Percentiles rank a stretch among this genome's conserved stretches.
phyloP scores from a whole-genome alignment of 2,329 filamentous ascomycete genomes.

The Neoscytalidium dimidiatum region DNA sequence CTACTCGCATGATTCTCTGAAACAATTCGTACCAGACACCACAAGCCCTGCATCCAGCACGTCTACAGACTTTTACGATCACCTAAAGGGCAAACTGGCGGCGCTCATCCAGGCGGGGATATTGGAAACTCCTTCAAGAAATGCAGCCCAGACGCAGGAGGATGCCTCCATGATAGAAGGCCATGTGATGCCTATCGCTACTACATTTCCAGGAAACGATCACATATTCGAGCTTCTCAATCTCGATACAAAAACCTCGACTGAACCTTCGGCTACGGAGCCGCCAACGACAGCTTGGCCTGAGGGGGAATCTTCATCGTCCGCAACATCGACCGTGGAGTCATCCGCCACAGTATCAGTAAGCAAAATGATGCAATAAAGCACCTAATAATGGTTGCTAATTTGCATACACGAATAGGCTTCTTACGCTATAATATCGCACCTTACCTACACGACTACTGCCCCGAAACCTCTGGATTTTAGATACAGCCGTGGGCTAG shows the following conservation, averaged over 20 bases:
- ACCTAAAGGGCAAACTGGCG: not conserved
- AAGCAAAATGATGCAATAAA: not conserved
- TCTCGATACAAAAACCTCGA: not conserved
- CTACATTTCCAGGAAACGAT: not conserved
- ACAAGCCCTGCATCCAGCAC: not conserved
- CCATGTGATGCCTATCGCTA: not conserved
- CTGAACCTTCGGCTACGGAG: not conserved
- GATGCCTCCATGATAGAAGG: not conserved
- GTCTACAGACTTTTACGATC: not conserved
- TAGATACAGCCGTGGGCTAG: conserved; percentile 50
- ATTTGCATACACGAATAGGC: not conserved
- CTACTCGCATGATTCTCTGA: not conserved
- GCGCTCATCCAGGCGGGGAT: not conserved
- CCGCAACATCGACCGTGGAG: not conserved
- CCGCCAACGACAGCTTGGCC: not conserved
- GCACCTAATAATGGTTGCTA: not conserved
- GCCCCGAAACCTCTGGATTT: conserved; percentile 43
- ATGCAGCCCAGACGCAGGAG: not conserved
- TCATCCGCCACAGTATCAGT: not conserved
- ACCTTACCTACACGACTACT: conserved; percentile 23
- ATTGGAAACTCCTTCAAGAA: not conserved
- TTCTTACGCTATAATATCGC: conserved; percentile 4
- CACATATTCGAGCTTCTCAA: not conserved
- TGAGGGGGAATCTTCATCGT: not conserved
- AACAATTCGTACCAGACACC: not conserved